Evolutionary conservation across 768 basidiomycete genomes (phyloP).

Genomic region (Psilocybe azurescens): DNA sequence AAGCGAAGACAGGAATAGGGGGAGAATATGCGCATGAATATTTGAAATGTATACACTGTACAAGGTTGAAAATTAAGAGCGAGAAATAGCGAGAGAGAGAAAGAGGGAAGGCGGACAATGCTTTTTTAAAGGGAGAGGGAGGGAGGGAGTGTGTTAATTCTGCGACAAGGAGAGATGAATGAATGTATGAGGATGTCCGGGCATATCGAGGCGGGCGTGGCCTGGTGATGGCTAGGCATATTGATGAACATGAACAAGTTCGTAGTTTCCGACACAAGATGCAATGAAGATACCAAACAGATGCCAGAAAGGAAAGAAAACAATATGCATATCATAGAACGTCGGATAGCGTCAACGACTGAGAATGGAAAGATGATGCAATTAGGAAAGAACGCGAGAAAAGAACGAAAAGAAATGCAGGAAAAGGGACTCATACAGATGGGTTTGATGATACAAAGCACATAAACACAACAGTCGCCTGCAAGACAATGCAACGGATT

Average conservation of each 20-base stretch:
- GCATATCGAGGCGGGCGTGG: not conserved
- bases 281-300: conserved; percentile 8
- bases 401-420: conserved; percentile 14
- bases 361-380: not conserved
- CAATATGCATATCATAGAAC: not conserved
- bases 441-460: conserved; percentile 22
- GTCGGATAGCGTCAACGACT: not conserved
- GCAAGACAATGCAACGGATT: not conserved
- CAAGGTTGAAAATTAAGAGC: not conserved
- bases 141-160: not conserved
- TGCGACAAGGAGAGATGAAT: not conserved
- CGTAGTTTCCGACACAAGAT: conserved; percentile 5
- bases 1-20: too few species aligned
- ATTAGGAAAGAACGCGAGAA: not conserved
- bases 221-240: not conserved
- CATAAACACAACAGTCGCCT: conserved; percentile 22
- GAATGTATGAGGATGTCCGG: not conserved
- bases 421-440: conserved; percentile 19
- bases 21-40: not conserved
- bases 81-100: not conserved
- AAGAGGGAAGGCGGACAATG: not conserved
- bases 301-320: conserved; percentile 7
- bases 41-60: not conserved
- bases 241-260: too few species aligned
- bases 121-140: not conserved